phyloP scores from a whole-genome alignment of 306 rosid species.

The Nissolia schottii region DNA sequence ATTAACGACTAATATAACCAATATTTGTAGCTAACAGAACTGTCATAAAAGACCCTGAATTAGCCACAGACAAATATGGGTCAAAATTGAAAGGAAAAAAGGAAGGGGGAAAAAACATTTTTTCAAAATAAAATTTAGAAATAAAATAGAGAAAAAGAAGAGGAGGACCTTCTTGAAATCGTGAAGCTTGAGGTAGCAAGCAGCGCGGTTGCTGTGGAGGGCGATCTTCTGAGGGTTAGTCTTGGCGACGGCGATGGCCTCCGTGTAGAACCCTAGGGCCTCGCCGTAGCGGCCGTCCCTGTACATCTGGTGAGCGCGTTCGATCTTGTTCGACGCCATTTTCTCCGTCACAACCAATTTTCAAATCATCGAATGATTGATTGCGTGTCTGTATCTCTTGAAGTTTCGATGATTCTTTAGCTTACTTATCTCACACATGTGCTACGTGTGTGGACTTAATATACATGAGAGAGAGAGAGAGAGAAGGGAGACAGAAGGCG shows the following conservation, averaged over 20 bases:
- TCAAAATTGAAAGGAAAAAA: background rate
- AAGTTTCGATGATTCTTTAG: background rate
- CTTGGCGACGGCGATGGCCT: slow-evolving; percentile 66
- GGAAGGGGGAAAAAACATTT: background rate
- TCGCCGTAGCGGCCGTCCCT: slow-evolving; percentile 72
- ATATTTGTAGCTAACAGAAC: too few relatives aligned
- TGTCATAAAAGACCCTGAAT: too few relatives aligned
- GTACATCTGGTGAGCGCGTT: slow-evolving; percentile 81
- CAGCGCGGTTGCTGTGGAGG: slow-evolving; percentile 84
- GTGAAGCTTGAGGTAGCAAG: slow-evolving; percentile 86
- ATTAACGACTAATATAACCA: too few relatives aligned
- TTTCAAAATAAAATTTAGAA: background rate
- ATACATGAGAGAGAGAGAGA: too few relatives aligned
- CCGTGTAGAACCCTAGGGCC: slow-evolving; percentile 83
- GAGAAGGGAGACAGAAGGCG: too few relatives aligned
- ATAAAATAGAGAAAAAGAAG: background rate
- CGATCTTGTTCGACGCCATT: slow-evolving; percentile 77
- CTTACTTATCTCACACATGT: background rate
- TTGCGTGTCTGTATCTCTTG: background rate
- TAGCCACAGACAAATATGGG: too few relatives aligned
- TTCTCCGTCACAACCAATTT: background rate
- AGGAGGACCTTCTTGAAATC: slow-evolving; percentile 63
- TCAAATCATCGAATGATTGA: background rate
- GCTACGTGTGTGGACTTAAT: too few relatives aligned
- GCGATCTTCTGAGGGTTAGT: slow-evolving; percentile 77